A percentile compares a stretch with the other conserved stretches of the same genome.
phyloP scores from a whole-genome alignment of 306 rosid genomes.

The Prinsepia uniflora region DNA sequence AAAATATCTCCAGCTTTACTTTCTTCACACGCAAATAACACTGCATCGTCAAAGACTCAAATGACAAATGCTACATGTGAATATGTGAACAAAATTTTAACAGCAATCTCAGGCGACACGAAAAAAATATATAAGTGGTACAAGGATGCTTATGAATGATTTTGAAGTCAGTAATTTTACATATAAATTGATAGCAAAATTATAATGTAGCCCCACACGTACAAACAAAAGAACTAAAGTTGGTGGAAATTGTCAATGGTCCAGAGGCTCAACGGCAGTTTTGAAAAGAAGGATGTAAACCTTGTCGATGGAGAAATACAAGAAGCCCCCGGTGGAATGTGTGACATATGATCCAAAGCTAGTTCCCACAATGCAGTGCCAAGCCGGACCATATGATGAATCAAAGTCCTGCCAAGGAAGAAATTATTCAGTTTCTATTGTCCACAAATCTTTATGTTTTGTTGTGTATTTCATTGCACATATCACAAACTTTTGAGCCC shows the following conservation, averaged over 20 bases:
- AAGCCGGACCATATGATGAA: slow-evolving; percentile 81
- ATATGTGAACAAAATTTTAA: neutral
- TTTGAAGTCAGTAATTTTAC: slow-evolving; percentile 29
- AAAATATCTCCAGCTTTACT: neutral
- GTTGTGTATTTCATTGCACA: neutral
- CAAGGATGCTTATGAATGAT: slow-evolving; percentile 16
- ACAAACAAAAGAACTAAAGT: slow-evolving; percentile 15
- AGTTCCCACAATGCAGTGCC: slow-evolving; percentile 98
- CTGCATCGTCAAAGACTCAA: neutral
- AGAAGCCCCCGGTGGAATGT: slow-evolving; percentile 81
- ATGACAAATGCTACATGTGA: neutral
- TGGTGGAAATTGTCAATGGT: slow-evolving; percentile 36
- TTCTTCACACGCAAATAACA: slow-evolving; percentile 5
- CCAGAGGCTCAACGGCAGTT: slow-evolving; percentile 84
- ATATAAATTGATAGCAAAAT: slow-evolving; percentile 18
- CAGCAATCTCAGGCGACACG: neutral
- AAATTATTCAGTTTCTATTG: neutral
- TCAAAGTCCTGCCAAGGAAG: slow-evolving; percentile 72
- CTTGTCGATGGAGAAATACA: slow-evolving; percentile 91
- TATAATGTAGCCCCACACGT: slow-evolving; percentile 20
- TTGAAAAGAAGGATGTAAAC: slow-evolving; percentile 92
- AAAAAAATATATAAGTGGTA: neutral
- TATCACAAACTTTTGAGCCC: neutral
- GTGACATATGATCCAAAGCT: slow-evolving; percentile 98
- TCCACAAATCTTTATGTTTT: neutral